Percentiles rank a stretch among this genome's conserved stretches.
Evolutionary conservation across 2,329 filamentous ascomycete species (phyloP).

Genomic region (Leptographium galeiforme): DNA sequence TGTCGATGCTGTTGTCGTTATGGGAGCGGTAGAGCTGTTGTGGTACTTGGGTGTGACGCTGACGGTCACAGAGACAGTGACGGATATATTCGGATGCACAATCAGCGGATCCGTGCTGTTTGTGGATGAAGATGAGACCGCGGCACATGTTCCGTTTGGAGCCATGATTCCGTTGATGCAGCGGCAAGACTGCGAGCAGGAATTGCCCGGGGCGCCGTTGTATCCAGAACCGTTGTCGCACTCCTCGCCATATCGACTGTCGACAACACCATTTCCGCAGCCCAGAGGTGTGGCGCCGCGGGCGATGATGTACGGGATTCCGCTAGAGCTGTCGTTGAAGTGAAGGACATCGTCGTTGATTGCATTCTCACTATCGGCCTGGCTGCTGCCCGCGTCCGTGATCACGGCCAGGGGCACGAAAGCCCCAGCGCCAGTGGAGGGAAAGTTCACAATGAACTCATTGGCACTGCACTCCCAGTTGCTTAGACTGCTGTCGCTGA

Average conservation of each 20-base stretch:
- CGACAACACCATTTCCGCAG: constrained; percentile 24
- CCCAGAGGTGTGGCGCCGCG: constrained; percentile 25
- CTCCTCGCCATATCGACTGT: constrained; percentile 22
- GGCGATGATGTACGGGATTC: constrained; percentile 28
- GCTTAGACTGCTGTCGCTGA: constrained; percentile 23
- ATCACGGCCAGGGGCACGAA: constrained; percentile 28
- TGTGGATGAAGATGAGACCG: no score
- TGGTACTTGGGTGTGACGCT: no score
- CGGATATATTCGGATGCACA: background rate
- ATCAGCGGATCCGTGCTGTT: no score
- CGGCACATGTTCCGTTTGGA: background rate
- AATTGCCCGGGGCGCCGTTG: constrained; percentile 20
- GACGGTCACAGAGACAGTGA: background rate
- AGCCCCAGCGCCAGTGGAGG: constrained; percentile 18
- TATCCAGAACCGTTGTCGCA: constrained; percentile 25
- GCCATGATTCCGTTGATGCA: constrained; percentile 18
- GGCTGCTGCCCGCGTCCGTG: constrained; percentile 11
- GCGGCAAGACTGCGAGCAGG: constrained; percentile 25
- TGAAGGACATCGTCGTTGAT: constrained; percentile 20
- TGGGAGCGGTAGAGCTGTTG: no score
- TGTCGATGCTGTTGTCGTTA: background rate
- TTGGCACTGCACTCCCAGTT: constrained; percentile 29
- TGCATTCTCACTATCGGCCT: no score
- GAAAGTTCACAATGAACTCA: constrained; percentile 25
- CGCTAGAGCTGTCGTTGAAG: constrained; percentile 22